Percentiles rank a stretch among this genome's conserved stretches.
Evolutionary conservation across 768 basidiomycete species (phyloP).

Genomic region (Tricholoma bakamatsutake): DNA sequence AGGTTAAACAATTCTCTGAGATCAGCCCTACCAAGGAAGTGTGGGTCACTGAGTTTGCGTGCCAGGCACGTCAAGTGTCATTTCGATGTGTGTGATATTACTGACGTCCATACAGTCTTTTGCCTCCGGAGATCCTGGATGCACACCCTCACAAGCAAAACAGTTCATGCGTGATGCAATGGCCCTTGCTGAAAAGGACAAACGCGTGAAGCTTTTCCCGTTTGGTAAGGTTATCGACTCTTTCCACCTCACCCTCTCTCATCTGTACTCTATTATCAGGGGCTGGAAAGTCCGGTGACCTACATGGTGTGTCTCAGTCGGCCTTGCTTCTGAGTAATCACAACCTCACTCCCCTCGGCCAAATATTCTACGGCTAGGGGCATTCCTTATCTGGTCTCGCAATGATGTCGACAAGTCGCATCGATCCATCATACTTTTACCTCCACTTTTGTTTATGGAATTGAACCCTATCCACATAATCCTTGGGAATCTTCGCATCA

Average conservation of each 20-base stretch:
- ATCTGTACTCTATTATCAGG: constrained; percentile 27
- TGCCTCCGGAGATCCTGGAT: no score
- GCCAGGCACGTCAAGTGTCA: constrained; percentile 35
- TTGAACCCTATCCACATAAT: constrained; percentile 10
- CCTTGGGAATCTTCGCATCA: constrained; percentile 1
- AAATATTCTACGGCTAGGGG: constrained; percentile 28
- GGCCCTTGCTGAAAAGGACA: no score
- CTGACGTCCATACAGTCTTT: constrained; percentile 25
- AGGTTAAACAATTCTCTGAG: no score
- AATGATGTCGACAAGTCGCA: neutral
- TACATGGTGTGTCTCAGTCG: constrained; percentile 48
- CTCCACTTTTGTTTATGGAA: neutral
- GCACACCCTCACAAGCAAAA: constrained; percentile 33
- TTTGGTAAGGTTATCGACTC: constrained; percentile 47
- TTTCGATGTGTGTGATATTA: neutral
- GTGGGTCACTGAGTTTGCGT: constrained; percentile 72
- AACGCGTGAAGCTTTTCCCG: no score
- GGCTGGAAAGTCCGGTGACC: constrained; percentile 45
- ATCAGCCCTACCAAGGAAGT: no score
- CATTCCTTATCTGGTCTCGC: neutral
- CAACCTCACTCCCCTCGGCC: constrained; percentile 47
- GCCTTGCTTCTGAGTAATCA: constrained; percentile 44
- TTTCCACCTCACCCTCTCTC: neutral
- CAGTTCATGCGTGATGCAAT: constrained; percentile 42
- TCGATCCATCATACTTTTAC: neutral